A percentile compares a stretch with the other conserved stretches of the same genome.
These are phyloP conservation scores for Gymnopus androsaceus DNA, from an alignment of 1,284 basidiomycete species.

Conservation along the genomic window DNA sequence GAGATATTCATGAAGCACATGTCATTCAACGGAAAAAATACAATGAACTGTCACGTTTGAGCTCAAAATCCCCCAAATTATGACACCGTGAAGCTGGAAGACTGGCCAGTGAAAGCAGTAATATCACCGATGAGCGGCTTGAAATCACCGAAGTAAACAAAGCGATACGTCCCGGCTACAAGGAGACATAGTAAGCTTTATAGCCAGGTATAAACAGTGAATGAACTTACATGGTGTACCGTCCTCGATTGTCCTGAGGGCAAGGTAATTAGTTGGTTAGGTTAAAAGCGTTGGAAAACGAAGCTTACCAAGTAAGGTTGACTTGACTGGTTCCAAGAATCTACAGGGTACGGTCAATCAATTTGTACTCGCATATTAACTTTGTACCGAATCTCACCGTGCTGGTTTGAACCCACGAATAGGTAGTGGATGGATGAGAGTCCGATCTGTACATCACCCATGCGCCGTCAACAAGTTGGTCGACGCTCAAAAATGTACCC, in stretches of 20 bases:
- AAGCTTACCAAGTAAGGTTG: conserved; percentile 62
- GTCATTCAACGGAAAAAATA: not conserved
- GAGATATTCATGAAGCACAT: not conserved
- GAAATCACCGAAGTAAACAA: conserved; percentile 74
- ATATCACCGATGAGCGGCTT: conserved; percentile 67
- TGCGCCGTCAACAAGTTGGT: conserved; percentile 48
- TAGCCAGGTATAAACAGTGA: not conserved
- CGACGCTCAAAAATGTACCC: conserved; percentile 71
- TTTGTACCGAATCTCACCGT: conserved; percentile 38
- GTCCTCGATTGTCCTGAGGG: conserved; percentile 61
- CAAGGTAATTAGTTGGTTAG: not conserved
- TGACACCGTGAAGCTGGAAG: conserved; percentile 60
- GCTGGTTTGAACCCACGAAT: conserved; percentile 65
- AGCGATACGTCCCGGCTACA: conserved; percentile 66
- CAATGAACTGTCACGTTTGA: conserved; percentile 18
- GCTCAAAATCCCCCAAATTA: not conserved
- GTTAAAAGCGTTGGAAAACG: not conserved
- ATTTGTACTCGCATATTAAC: conserved; percentile 3
- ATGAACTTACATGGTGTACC: conserved; percentile 52
- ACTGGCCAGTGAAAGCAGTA: conserved; percentile 60
- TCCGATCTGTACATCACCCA: conserved; percentile 72
- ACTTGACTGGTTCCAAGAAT: conserved; percentile 63
- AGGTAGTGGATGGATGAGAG: conserved; percentile 79
- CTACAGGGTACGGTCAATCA: conserved; percentile 30
- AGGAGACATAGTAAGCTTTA: not conserved